Evolutionary conservation across 192 early-diverging fungal genomes (phyloP), one percentile per base, ranked within the genome.

Genomic region (Rhizophagus prolifer): DNA sequence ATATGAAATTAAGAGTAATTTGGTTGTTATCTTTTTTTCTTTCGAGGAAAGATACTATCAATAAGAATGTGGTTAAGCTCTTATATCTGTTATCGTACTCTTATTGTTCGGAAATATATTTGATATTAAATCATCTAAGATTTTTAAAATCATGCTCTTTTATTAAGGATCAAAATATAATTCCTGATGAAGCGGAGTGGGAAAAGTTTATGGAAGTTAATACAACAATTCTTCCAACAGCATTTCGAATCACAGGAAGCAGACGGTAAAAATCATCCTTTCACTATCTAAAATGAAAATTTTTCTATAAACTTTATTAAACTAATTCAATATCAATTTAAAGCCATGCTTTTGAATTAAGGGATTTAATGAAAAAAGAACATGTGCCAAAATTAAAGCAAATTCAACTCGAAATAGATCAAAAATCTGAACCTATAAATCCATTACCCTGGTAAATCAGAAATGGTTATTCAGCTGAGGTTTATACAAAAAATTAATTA

Each of bases 191-290:
- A 26, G 4, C 10, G 5, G 97, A 99, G 83, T 98, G 91, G 84
- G 84, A 88, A 21, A 74, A 79, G 58, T 92, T 96, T 61, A 88
- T 95, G 82, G 87, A 90, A 62, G 71, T 82, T 0, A 86, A 97
- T 81, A 86, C 87, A 80, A 89, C 84, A 41, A 84, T 85, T 21
- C 88, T 99, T 61, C 98, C 98, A 9, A 93, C 93, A 34, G 92
- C 92, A 66, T 99, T 97, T 82, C 89, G 98, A 59, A 94, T 99
- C 80, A 96, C 96, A 0, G 98, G 97, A 13, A 94, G 91, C 66
- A 88, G 93, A 75, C 86, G 84, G 92, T 93, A 78, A 60, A 81
- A 41, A 61, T 16, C 9, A 21, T 66, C 14, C 34, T 10, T 34
- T 47, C 19, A 62, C 58, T 25, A 21, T 41, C 9, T 38, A 38